Evolutionary conservation across 768 basidiomycete species (phyloP), one percentile per base, ranked within the genome.

Genomic region (Lactifluus volemus): DNA sequence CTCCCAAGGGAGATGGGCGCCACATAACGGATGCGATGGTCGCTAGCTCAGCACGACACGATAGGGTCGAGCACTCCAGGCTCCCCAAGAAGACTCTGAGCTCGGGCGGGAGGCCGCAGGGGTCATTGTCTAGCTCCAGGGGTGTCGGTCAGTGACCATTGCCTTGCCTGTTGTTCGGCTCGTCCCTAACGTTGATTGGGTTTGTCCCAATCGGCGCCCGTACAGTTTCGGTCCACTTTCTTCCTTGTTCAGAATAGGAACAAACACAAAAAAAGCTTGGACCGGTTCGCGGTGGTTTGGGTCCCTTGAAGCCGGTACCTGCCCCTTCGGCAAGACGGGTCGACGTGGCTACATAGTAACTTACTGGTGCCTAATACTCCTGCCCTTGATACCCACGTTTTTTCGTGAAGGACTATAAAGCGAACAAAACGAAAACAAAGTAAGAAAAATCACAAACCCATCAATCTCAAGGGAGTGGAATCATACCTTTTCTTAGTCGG

Each of bases 191-290:
- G 32, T 34, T 34, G 32, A 34, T 34, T 25, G 25, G 25, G 25
- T 25, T 25, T 25, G 25, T 25, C 25, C 12, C 32, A 1, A 34
- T 9, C 9, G 32, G 3, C 8, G 11, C 73, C 56, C 58, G 78
- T 79, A 57, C 69, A 17, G 78, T 72, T 42, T n/a, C 10, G 3
- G 53, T 34, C 21, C 19, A 32, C 30, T 15, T 19, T 25, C 45
- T 10, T 10, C 21, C 21, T 47, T 47, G 45, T 5, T 21, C 21
- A 47, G 10, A 47, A 21, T 47, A 11, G 45, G 45, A 21, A 47
- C 10, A 47, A 21, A 14, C 12, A 25, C 8, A 5, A 11, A 21
- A 7, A 11, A 21, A 7, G 25, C 21, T 4, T 12, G 21, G 21
- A 47, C 21, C 21, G 15, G 49, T 19, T 21, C 14, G 47, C 15